Conservation (phyloP, 78 protist genomes). For the Dictyostelium capitatum region DNA sequence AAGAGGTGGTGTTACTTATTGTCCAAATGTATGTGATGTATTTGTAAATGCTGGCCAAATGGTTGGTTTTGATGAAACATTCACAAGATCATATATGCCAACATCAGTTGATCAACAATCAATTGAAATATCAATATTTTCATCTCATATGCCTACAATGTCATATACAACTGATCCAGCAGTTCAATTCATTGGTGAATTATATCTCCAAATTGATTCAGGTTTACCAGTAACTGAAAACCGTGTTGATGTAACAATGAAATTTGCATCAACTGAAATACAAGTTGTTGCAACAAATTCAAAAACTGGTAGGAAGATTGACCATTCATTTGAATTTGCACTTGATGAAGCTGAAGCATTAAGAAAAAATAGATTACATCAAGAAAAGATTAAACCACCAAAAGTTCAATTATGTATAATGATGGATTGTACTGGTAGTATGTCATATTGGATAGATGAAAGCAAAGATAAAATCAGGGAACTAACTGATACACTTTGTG, state of each 20-base stretch:
- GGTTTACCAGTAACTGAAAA: not conserved
- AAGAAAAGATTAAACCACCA: not conserved
- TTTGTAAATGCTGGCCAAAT: not conserved
- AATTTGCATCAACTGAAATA: slow-evolving; percentile 1
- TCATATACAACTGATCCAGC: not conserved
- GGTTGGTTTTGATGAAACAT: slow-evolving; percentile 3
- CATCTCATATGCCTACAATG: not conserved
- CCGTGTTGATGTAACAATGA: not conserved
- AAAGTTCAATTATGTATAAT: slow-evolving; percentile 1
- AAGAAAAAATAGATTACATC: not conserved
- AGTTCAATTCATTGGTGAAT: not conserved
- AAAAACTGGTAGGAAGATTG: not conserved
- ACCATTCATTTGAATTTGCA: not conserved
- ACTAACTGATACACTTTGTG: not conserved
- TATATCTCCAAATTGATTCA: not conserved
- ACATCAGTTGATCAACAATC: not conserved
- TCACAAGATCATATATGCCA: not conserved
- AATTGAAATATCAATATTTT: not conserved
- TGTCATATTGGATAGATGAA: not conserved
- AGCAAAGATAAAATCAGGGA: not conserved
- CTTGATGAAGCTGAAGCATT: not conserved
- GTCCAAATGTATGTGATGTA: not conserved
- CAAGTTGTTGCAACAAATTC: not conserved
- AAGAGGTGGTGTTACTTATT: not conserved
- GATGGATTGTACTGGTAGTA: not conserved